Base-by-base conservation (phyloP, 306 rosid genomes). In the Sesbania bispinosa region DNA sequence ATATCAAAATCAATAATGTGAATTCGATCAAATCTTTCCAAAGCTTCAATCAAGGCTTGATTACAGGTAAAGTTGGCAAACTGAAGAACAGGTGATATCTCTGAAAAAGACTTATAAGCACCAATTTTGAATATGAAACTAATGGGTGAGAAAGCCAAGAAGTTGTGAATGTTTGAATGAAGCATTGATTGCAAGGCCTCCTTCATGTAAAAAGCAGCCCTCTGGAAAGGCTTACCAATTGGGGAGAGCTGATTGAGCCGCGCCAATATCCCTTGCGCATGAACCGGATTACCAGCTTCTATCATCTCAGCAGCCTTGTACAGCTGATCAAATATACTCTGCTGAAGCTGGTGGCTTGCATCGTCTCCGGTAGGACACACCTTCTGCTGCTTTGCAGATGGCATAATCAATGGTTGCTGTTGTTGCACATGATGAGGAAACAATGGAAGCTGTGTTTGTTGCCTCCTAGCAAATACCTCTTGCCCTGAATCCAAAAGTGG, bases 201-300 rank as follows among this genome's bases (percentile, higher is more conserved):
- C 83, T 84, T 87, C 88, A 87, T 88, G 59, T 89, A 88, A 60
- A 85, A 89, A 79, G 96, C 91, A 82, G 96, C 91, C 97, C 97
- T 87, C 48, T 85, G 95, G 50, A 89, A 89, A 58, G 97, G 97
- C 88, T 79, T 90, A 69, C 95, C 95, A 74, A 78, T 76, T 2
- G 97, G 92, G 76, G 95, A 86, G 86, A 92, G 96, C 87, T 92
- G 97, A 92, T 92, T 92, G 97, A 92, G 97, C 97, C 97, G 97
- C 97, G 97, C 97, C 96, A 92, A 92, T 92, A 92, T 92, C 97
- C 89, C 97, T 80, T 89, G 93, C 89, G 97, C 97, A 80, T 80
- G 93, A 64, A 75, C 88, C 67, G 81, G 84, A 57, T 88, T 91
- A 24, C 93, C 93, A 68, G 90, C 77, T 87, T 88, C 96, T 35